phyloP scores from a whole-genome alignment of 441 rosid genomes.

The Hura crepitans region DNA sequence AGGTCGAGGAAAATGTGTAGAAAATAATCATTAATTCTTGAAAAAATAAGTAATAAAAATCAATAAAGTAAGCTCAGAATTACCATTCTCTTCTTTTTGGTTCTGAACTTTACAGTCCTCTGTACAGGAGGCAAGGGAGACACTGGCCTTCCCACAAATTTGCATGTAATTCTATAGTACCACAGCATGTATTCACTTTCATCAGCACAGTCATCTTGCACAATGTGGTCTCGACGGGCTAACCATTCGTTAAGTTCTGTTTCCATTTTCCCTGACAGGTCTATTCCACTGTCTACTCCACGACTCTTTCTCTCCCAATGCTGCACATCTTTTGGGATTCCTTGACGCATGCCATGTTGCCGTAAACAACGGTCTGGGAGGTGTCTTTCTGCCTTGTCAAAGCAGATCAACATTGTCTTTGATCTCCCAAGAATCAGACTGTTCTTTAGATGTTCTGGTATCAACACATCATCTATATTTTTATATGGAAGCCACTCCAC shows the following conservation, averaged over 20 bases:
- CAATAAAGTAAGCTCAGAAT: not conserved
- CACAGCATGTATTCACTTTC: slow-evolving; percentile 59
- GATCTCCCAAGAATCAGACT: slow-evolving; percentile 57
- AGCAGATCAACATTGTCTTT: slow-evolving; percentile 61
- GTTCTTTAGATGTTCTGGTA: slow-evolving; percentile 46
- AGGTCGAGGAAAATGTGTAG: not conserved
- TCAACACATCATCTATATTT: slow-evolving; percentile 34
- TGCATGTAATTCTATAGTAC: slow-evolving; percentile 55
- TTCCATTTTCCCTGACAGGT: slow-evolving; percentile 39
- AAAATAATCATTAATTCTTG: not conserved
- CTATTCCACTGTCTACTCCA: slow-evolving; percentile 47
- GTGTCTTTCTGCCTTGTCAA: slow-evolving; percentile 68
- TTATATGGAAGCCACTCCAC: slow-evolving; percentile 61
- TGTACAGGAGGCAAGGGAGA: slow-evolving; percentile 37
- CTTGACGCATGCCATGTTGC: slow-evolving; percentile 59
- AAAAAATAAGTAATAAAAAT: not conserved
- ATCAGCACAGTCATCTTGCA: slow-evolving; percentile 37
- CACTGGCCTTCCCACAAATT: slow-evolving; percentile 52
- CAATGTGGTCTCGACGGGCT: slow-evolving; percentile 43
- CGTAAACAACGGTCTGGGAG: slow-evolving; percentile 73
- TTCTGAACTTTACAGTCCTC: slow-evolving; percentile 35
- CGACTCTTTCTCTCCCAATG: slow-evolving; percentile 41
- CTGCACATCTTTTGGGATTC: slow-evolving; percentile 52
- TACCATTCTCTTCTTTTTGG: slow-evolving; percentile 32
- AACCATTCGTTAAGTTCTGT: slow-evolving; percentile 55